Evolutionary conservation across 208 protist genomes (phyloP).

Genomic region (Kentomonas sorsogonicus): DNA sequence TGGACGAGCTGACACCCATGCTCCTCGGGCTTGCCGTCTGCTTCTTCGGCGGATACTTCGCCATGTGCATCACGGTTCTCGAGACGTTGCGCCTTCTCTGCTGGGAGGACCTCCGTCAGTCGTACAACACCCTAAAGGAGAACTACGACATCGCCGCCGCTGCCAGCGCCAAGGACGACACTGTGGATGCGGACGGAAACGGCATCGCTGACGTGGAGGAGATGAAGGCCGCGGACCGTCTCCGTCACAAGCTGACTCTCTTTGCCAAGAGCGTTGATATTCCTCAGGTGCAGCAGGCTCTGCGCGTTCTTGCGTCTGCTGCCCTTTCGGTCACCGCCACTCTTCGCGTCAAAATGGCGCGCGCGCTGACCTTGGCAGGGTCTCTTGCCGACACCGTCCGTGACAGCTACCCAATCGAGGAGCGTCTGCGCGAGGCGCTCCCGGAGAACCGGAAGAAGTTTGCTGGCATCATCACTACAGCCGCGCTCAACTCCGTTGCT

Average conservation of each 20-base stretch:
- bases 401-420: neutral
- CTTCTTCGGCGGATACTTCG: conserved; percentile 82
- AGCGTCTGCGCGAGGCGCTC: conserved; percentile 12
- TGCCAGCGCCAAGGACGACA: conserved; percentile 52
- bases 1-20: conserved; percentile 40
- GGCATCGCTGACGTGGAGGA: conserved; percentile 46
- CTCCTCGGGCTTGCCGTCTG: conserved; percentile 60
- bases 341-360: conserved; percentile 47
- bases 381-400: conserved; percentile 37
- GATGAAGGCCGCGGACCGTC: no score
- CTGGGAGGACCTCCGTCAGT: conserved; percentile 51
- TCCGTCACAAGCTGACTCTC: conserved; percentile 30
- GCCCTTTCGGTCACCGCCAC: conserved; percentile 59
- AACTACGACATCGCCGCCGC: conserved; percentile 61
- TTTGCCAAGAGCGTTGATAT: conserved; percentile 44
- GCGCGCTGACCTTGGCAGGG: conserved; percentile 48
- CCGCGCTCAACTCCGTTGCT: conserved; percentile 21
- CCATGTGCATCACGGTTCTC: conserved; percentile 57
- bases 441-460: conserved; percentile 50
- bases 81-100: conserved; percentile 70
- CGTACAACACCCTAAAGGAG: conserved; percentile 30
- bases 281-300: conserved; percentile 42
- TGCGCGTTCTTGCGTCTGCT: conserved; percentile 29
- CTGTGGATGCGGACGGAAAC: conserved; percentile 35
- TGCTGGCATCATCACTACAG: conserved; percentile 27